Conservation (phyloP, 345 rosid genomes). For the Rhizophora mangle region DNA sequence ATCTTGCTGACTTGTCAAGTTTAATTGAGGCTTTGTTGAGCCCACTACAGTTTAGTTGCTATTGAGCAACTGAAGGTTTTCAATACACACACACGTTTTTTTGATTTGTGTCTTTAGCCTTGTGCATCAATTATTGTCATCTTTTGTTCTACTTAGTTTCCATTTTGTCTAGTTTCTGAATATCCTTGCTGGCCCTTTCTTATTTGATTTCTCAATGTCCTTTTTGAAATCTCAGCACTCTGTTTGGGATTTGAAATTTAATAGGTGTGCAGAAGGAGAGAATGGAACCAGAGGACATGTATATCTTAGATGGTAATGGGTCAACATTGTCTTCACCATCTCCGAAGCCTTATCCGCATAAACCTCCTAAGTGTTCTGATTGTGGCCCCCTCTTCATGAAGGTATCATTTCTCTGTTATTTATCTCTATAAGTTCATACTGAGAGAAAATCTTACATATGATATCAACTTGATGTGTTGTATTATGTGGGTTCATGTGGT, state of each 20-base stretch:
- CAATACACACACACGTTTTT: too few species aligned
- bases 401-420: conserved; percentile 34
- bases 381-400: conserved; percentile 87
- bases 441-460: too few species aligned
- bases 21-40: not conserved
- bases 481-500: not conserved
- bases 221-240: not conserved
- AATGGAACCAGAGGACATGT: conserved; percentile 91
- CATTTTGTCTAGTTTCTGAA: not conserved
- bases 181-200: not conserved
- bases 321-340: conserved; percentile 59
- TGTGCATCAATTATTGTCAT: not conserved
- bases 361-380: conserved; percentile 87
- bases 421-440: not conserved
- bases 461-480: not conserved
- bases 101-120: too few species aligned
- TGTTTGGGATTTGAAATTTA: conserved; percentile 19
- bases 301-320: conserved; percentile 71
- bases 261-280: conserved; percentile 99
- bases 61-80: not conserved
- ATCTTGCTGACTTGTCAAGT: not conserved
- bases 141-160: not conserved
- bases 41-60: not conserved
- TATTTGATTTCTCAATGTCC: not conserved
- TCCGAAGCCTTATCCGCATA: conserved; percentile 80